Percentiles rank a stretch among this genome's conserved stretches.
These are phyloP conservation scores for Selenicereus undatus DNA, from an alignment of 148 eudicot genomes.

Conservation along the genomic window DNA sequence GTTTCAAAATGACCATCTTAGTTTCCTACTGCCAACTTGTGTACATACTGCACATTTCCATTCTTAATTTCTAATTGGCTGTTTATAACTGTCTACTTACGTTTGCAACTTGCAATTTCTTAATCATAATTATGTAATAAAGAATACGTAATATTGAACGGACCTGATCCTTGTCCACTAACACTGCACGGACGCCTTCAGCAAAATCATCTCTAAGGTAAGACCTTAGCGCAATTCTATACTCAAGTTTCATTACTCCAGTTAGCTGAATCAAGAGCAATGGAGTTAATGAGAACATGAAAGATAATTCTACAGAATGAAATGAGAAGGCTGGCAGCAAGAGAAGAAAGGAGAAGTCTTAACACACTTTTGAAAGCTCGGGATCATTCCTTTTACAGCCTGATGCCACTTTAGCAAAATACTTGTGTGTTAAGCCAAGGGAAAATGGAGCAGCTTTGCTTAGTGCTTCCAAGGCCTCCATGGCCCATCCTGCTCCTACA, in stretches of 20 bases:
- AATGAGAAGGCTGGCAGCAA: background rate
- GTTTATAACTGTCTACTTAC: no score
- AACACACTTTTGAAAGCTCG: slow-evolving; percentile 59
- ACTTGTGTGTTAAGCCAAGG: slow-evolving; percentile 60
- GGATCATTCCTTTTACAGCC: slow-evolving; percentile 44
- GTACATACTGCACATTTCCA: no score
- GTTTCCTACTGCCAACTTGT: no score
- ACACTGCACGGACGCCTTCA: slow-evolving; percentile 91
- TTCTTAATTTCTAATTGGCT: no score
- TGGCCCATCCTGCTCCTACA: slow-evolving; percentile 86
- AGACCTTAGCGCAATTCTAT: slow-evolving; percentile 74
- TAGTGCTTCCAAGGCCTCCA: slow-evolving; percentile 71
- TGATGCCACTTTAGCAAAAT: slow-evolving; percentile 76
- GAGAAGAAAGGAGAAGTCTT: background rate
- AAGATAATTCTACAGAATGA: background rate
- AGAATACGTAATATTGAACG: background rate
- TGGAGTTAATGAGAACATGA: slow-evolving; percentile 13
- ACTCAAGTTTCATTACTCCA: slow-evolving; percentile 90
- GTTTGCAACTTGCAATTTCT: background rate
- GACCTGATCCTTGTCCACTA: slow-evolving; percentile 98
- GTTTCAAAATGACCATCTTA: background rate
- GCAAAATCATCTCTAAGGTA: slow-evolving; percentile 72
- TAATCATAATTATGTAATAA: background rate
- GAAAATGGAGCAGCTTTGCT: slow-evolving; percentile 86
- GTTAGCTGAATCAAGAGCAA: slow-evolving; percentile 41